Base-by-base conservation (phyloP, 768 basidiomycete genomes). In the Pleurotus platypus region DNA sequence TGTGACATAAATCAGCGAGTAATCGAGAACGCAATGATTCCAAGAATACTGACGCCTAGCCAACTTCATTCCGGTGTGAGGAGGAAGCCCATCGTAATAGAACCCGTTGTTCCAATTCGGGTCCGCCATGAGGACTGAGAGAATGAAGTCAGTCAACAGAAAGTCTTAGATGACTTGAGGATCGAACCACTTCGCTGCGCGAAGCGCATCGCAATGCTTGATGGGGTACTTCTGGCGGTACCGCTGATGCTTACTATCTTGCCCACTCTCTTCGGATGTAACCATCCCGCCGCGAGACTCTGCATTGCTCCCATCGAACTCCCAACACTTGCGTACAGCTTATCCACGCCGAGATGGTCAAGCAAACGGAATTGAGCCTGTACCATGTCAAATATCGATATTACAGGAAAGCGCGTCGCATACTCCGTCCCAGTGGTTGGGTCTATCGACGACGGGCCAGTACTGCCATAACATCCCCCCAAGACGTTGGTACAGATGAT, bases 101-200 rank as follows among this genome's bases (percentile, higher is more conserved):
- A 96, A 98, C 3, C 97, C 97, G 37, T 94, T 87, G 60, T 98
- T 99, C 97, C 97, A 99, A 61, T 98, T 98, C 0, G 96, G 96
- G 72, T 99, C 97, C 1, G 96, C 91, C 97, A 99, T 99, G 54
- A 99, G 83, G 15, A 99, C 97, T 98, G 60, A n/a, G 22, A 37
- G 15, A 37, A 20, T 6, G 24, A 57, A 61, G 37, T 48, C 16
- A 30, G 13, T 22, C 15, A 38, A 42, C 54, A 11, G 8, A 7
- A 22, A 49, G 48, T n/a, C 46, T 46, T 4, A 53, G 53, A 58
- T 26, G 24, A 56, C 26, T 20, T 42, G 7, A 24, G 15, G 11
- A 20, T 75, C 87, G 62, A 61, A 94, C 96, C 96, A 72, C 94
- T 97, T 68, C 97, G 75, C 70, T 99, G 97, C 0, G 97, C 95